Evolutionary conservation across 129 eudicot genomes (phyloP), one percentile per base, ranked within the genome.

Genomic region (Kitagawia praeruptora): DNA sequence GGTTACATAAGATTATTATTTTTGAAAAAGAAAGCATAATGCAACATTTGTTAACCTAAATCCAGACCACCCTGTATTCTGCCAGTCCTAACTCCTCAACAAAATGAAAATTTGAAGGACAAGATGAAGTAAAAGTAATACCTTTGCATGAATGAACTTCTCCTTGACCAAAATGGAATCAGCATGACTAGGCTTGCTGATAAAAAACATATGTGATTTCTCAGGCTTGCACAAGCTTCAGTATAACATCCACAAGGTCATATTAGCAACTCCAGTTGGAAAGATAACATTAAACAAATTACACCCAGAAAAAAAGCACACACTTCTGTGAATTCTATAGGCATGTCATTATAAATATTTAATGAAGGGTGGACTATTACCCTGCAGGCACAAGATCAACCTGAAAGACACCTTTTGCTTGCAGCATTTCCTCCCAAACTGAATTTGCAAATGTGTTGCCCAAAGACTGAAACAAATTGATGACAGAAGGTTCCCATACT

Each of bases 401-500:
- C 81, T 91, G 93, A 81, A 86, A 93, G 81, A 86, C 89, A 79
- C 89, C 89, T 83, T 87, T 88, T 5, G 96, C 89, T 79, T 90
- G 97, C 88, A 94, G 80, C 70, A 82, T 51, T 78, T 94, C 97
- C 88, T 94, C 98, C 98, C 98, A 94, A 28, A 94, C 91, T 67
- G 98, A 94, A 81, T 94, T 94, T 63, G 97, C 92, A 78, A 87
- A 91, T 73, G 89, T 80, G 81, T 94, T 94, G 61, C 98, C 98
- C 87, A 94, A 79, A 71, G 96, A 88, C 86, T 94, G 98, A 89
- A 94, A 94, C 87, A 94, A 83, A 77, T 87, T 85, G 73, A 94
- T 85, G 56, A 94, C 98, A 44, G 98, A 91, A n/a, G 97, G 97
- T 87, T 94, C 98, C 98, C 98, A 94, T 78, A 94, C 97, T 87